phyloP scores from a whole-genome alignment of 1,139 yeast species.

The Kodamaea plutei region DNA sequence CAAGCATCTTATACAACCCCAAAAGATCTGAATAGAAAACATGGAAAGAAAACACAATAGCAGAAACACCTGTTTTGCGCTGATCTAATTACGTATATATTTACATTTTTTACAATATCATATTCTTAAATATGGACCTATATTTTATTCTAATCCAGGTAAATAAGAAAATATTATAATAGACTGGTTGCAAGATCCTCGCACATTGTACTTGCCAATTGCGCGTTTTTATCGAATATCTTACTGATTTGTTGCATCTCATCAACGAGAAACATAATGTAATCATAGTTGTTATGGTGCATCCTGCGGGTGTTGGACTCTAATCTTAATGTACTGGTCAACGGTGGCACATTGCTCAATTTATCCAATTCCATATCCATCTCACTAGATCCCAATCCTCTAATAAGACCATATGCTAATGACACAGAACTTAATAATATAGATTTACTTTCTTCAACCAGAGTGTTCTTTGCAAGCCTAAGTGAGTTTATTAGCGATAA shows the following conservation, averaged over 20 bases:
- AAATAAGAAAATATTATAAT: slow-evolving; percentile 3
- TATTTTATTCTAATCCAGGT: too few species aligned
- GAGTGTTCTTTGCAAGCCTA: slow-evolving; percentile 3
- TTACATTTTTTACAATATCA: too few species aligned
- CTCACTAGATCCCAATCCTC: slow-evolving; percentile 4
- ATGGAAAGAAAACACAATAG: too few species aligned
- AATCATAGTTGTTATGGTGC: slow-evolving; percentile 9
- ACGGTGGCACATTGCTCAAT: neutral
- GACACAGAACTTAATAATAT: slow-evolving; percentile 7
- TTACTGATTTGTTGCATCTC: slow-evolving; percentile 11
- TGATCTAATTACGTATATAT: too few species aligned
- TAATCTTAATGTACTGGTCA: slow-evolving; percentile 7
- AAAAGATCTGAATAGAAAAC: too few species aligned
- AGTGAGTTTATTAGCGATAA: slow-evolving; percentile 22
- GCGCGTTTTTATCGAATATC: slow-evolving; percentile 8
- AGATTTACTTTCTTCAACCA: slow-evolving; percentile 2
- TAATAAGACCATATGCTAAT: slow-evolving; percentile 6
- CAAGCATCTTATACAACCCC: too few species aligned
- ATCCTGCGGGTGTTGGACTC: slow-evolving; percentile 7
- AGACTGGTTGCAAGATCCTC: slow-evolving; percentile 13
- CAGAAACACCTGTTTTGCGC: too few species aligned
- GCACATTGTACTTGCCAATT: slow-evolving; percentile 12
- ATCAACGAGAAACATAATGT: slow-evolving; percentile 11
- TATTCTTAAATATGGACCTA: too few species aligned
- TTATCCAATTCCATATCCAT: slow-evolving; percentile 2